Evolutionary conservation across 352 stramenopile genomes (phyloP).

Genomic region (Thalassiosira oceanica): DNA sequence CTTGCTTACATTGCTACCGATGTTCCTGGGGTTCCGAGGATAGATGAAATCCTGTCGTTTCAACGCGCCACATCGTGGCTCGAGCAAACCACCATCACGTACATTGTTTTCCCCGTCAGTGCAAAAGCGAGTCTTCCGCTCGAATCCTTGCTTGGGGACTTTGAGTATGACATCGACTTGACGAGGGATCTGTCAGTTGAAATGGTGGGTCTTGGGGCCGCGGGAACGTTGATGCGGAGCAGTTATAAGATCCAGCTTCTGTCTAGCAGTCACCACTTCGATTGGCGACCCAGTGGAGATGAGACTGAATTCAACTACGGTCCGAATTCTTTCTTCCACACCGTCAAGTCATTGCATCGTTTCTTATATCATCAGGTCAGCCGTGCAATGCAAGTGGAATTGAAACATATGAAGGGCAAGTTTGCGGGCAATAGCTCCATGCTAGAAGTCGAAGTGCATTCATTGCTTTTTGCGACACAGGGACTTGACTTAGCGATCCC

Average conservation of each 20-base stretch:
- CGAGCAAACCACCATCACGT: slow-evolving; percentile 47
- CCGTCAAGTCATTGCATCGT: slow-evolving; percentile 18
- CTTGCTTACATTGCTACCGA: slow-evolving; percentile 34
- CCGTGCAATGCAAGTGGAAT: slow-evolving; percentile 6
- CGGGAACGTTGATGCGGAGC: slow-evolving; percentile 31
- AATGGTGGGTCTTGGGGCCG: slow-evolving; percentile 24
- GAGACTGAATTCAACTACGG: slow-evolving; percentile 25
- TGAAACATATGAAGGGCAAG: slow-evolving; percentile 14
- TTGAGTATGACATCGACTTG: slow-evolving; percentile 16
- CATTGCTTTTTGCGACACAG: slow-evolving; percentile 64
- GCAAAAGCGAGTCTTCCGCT: slow-evolving; percentile 5
- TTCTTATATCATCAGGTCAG: slow-evolving; percentile 15
- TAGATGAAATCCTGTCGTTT: slow-evolving; percentile 16
- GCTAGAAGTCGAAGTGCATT: slow-evolving; percentile 25
- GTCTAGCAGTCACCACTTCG: slow-evolving; percentile 34
- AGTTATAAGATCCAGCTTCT: slow-evolving; percentile 62
- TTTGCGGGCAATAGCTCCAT: background rate
- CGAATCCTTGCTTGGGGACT: slow-evolving; percentile 8
- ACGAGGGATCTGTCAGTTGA: slow-evolving; percentile 1
- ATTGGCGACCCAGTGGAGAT: no score
- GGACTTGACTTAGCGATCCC: slow-evolving; percentile 65
- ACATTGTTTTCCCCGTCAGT: slow-evolving; percentile 45
- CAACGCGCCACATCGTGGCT: slow-evolving; percentile 7
- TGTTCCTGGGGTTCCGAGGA: background rate
- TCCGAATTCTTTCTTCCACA: slow-evolving; percentile 50